Base-by-base conservation (phyloP, 148 eudicot genomes). In the Fallopia convolvulus region DNA sequence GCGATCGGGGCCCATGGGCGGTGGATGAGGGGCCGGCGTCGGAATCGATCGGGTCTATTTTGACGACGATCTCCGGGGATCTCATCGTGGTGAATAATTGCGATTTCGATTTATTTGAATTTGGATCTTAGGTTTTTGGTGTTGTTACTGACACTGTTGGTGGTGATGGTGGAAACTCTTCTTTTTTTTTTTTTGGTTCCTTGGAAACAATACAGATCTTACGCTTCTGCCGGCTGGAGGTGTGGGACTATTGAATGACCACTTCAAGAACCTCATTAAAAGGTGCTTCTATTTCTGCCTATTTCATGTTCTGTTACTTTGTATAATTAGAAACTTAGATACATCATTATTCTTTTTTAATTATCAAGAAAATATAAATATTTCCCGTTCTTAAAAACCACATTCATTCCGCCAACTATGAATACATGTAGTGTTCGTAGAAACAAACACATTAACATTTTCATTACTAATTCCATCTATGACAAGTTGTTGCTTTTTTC, bases 191-290 rank as follows among this genome's bases (percentile, higher is more conserved):
- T n/a, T n/a, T n/a, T n/a, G n/a, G n/a, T n/a, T 9, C 32, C 3
- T 3, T 61, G 39, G 44, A 18, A 33, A 15, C 1, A 66, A 14
- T 6, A 13, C 4, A 58, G 20, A 68, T 68, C 44, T 68, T 3
- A 68, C 72, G 72, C n/a, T 33, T 39, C n/a, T 68, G 7, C 46
- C 42, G 72, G 44, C 72, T 65, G 70, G 41, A 30, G 70, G 70
- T 32, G 40, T 65, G 70, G 70, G 18, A 39, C 18, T 30, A 15
- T 68, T 39, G 3, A 39, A 68, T 33, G 72, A 39, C 46, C n/a
- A 15, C 72, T 68, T 68, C 72, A 68, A 33, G 3, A 3, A 15
- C 72, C 12, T 32, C 72, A 68, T 17, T 33, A 33, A 68, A 61
- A 68, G 33, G 21, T 36, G 72, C 72, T 68, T 36, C 46, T 68